Percentiles rank a stretch among this genome's conserved stretches.
Conservation (phyloP, 345 rosid species). For the Euphorbia pulcherrima region DNA sequence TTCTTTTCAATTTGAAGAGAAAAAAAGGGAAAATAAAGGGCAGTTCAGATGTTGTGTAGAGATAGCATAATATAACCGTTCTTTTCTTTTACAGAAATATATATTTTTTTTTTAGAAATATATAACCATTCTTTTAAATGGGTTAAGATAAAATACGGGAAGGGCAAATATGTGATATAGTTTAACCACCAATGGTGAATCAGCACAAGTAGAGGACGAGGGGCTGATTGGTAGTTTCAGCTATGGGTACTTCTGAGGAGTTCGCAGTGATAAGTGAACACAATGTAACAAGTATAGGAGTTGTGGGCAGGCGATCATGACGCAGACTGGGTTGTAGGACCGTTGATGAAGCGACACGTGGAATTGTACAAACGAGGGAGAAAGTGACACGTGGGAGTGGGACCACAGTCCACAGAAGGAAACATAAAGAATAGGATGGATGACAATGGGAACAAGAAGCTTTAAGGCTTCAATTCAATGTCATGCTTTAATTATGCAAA, state of each 20-base stretch:
- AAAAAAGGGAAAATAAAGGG: neutral
- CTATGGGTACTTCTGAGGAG: neutral
- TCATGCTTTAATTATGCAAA: conserved; percentile 53
- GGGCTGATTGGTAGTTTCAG: conserved; percentile 16
- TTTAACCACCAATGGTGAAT: neutral
- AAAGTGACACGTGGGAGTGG: conserved; percentile 40
- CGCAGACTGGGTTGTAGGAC: conserved; percentile 4
- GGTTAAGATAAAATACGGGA: neutral
- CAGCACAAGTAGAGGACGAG: neutral
- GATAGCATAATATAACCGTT: conserved; percentile 16
- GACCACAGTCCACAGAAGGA: conserved; percentile 35
- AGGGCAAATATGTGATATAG: neutral
- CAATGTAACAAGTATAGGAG: neutral
- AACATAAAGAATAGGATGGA: conserved; percentile 26
- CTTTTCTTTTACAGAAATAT: too few relatives aligned
- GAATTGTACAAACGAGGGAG: neutral
- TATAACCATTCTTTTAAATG: conserved; percentile 26
- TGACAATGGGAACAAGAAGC: conserved; percentile 19
- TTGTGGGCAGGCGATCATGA: conserved; percentile 16
- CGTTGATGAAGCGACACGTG: conserved; percentile 35
- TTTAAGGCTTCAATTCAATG: conserved; percentile 38
- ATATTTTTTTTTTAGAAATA: too few relatives aligned
- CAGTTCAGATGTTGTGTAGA: conserved; percentile 21
- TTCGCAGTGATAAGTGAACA: conserved; percentile 16
- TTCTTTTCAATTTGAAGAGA: neutral